Base-by-base conservation (phyloP, 1,284 basidiomycete species). In the Mrakiaceae sp. region DNA sequence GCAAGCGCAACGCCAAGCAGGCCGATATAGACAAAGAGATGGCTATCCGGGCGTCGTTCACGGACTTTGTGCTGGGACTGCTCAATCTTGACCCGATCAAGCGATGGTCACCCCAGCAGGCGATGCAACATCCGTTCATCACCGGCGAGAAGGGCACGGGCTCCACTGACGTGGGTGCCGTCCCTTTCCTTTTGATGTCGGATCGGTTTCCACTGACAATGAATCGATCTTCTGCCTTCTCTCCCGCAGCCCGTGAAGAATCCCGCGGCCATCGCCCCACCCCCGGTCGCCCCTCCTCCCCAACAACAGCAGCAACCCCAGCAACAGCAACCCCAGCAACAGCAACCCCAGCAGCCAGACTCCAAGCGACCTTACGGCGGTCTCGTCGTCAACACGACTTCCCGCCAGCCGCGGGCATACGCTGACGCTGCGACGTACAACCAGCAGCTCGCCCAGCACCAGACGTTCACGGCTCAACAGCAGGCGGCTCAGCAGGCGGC, bases 31-130 rank as follows among this genome's bases (percentile, higher is more conserved):
- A 98, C 14, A 57, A 72, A 94, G 94, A 98, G 78, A 85, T 95
- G 81, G 88, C 91, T 70, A 93, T 93, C 71, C 84, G 95, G 58
- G 83, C 88, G 66, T 87, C 93, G 14, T 98, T 99, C 77, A 91
- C 97, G 76, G 94, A 99, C 78, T 98, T 99, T 78, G 95, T 95
- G 67, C 86, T 91, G 73, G 95, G 95, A 16, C 79, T 98, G 51
- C 80, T 99, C 66, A 88, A 96, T 75, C 80, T 98, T 78, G 92
- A 98, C 73, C 95, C 96, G 14, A 85, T 94, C 66, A 87, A 91
- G 71, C 82, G 95, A 67, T 99, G 95, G 96, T 89, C 94, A 8
- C 95, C 96, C 43, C 92, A 97, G 73, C 94, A 98, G 77, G 95
- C 95, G 50, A 83, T 88, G 66, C 80, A 90, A 74, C 96, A 98